Base-by-base conservation (phyloP, 2,329 filamentous ascomycete genomes). In the Parasarocladium wereldwijsianum region DNA sequence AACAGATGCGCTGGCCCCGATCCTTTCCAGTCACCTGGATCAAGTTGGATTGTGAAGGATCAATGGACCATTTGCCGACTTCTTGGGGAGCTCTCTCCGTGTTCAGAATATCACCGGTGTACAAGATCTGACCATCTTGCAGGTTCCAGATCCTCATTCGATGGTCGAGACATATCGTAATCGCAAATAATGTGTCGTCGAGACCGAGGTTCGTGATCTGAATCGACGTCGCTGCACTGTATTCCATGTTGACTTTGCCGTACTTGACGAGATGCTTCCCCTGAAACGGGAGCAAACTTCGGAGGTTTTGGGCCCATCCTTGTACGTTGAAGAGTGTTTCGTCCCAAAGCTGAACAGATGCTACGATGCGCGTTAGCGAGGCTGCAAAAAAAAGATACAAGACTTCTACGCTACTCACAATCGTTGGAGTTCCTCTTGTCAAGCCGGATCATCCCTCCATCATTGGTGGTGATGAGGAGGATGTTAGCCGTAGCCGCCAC, bases 151-250 rank as follows among this genome's bases (percentile, higher is more conserved):
- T 75, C 44, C 85, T 76, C 47, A 98, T 58, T 8, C 75, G 77
- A 48, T 98, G 86, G 42, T 98, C 86, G 35, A 98, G 61, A 38
- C 81, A 90, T 28, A 93, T 72, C 0, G 86, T 86, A 43, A 93
- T 82, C 2, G 70, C 60, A 39, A 70, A 76, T 2, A 62, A 53
- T 5, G 54, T 54, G 29, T 59, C 51, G 7, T 65, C 55, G 13
- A 66, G 49, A 4, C 64, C 66, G 35, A 71, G 51, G 17, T 57
- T 51, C 8, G 65, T 62, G 30, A 67, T 50, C 49, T 71, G 52
- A 38, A 70, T 66, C 4, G 78, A 75, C 1, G 73, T 74, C 4
- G 76, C 74, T 3, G 79, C 66, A 34, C 70, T 74, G 36, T 71
- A 58, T 37, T 85, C 77, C 51, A 82, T 65, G 36, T 72, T 72